phyloP scores from a whole-genome alignment of 306 rosid genomes.

The cucumber (Cucumis sativus) region Cucumber_9930_V3 NC_026657.2:10959001-10959500 shows the following conservation, averaged over 20 bases:
- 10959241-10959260: slow-evolving; percentile 20
- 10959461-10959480: background rate
- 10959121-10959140: too few relatives aligned
- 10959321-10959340: slow-evolving; percentile 1
- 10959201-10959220: too few relatives aligned
- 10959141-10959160: too few relatives aligned
- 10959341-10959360: background rate
- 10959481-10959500: background rate
- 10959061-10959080: too few relatives aligned
- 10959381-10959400: background rate
- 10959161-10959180: too few relatives aligned
- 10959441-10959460: background rate
- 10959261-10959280: slow-evolving; percentile 16
- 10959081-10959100: too few relatives aligned
- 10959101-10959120: too few relatives aligned
- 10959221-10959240: too few relatives aligned
- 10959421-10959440: background rate
- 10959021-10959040: background rate
- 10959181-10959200: too few relatives aligned
- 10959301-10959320: slow-evolving; percentile 16
- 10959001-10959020: background rate
- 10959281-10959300: slow-evolving; percentile 11
- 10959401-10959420: background rate
- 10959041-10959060: too few relatives aligned
- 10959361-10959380: slow-evolving; percentile 1